phyloP scores from a whole-genome alignment of 139 green algal species.

The Closterium sp. region DNA sequence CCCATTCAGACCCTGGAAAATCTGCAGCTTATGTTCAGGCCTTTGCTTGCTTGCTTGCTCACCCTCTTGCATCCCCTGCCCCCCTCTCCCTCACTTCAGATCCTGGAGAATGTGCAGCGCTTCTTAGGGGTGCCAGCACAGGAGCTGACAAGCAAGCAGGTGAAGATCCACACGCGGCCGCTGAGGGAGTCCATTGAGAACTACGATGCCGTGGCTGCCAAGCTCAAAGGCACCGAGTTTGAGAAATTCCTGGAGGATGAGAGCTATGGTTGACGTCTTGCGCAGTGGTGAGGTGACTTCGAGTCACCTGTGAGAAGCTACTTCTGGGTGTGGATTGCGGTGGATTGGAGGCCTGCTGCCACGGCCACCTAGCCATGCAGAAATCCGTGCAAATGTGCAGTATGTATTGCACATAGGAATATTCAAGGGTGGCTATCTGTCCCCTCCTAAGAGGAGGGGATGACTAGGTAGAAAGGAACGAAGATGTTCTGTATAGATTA shows the following conservation, averaged over 20 bases:
- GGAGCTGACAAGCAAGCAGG: slow-evolving; percentile 23
- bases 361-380: background rate
- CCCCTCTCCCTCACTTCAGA: slow-evolving; percentile 5
- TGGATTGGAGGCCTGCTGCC: background rate
- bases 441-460: background rate
- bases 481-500: background rate
- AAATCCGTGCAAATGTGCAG: background rate
- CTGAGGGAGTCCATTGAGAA: slow-evolving; percentile 27
- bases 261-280: background rate
- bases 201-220: slow-evolving; percentile 20
- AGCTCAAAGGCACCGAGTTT: slow-evolving; percentile 24
- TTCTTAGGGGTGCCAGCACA: slow-evolving; percentile 20
- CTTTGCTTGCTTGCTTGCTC: background rate
- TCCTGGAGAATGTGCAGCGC: slow-evolving; percentile 22
- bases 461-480: background rate
- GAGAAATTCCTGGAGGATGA: slow-evolving; percentile 20
- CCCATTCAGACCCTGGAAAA: background rate
- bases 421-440: background rate
- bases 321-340: background rate
- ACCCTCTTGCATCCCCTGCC: background rate
- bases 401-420: background rate
- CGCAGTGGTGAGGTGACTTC: background rate
- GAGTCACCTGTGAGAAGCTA: too few species aligned
- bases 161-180: slow-evolving; percentile 38
- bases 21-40: background rate